These are phyloP conservation scores for Magnolia officinalis DNA, from an alignment of 164 flowering plant species.

Conservation along the genomic window DNA sequence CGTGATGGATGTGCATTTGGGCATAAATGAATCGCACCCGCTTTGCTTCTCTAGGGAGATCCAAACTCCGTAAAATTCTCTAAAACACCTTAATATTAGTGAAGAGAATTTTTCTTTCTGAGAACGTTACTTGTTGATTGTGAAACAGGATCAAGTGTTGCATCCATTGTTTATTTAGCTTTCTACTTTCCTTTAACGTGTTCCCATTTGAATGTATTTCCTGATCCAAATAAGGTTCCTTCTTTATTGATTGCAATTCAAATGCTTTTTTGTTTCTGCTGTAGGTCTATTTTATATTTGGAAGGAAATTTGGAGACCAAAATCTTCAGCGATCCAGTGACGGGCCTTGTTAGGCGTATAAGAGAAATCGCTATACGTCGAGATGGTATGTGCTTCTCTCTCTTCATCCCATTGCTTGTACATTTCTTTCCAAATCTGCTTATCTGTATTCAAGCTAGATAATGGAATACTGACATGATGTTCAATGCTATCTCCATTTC, in stretches of 20 bases:
- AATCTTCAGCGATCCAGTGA: conserved; percentile 63
- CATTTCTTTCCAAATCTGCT: background rate
- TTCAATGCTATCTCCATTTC: background rate
- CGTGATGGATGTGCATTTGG: too few relatives aligned
- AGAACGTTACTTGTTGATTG: background rate
- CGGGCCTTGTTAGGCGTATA: conserved; percentile 70
- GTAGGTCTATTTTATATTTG: conserved; percentile 62
- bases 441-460: background rate
- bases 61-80: too few relatives aligned
- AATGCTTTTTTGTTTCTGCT: background rate
- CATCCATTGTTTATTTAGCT: background rate
- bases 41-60: too few relatives aligned
- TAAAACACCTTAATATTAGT: too few relatives aligned
- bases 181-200: background rate
- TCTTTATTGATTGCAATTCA: background rate
- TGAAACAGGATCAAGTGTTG: background rate
- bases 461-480: background rate
- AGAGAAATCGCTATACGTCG: conserved; percentile 82
- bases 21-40: too few relatives aligned
- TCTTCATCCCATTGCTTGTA: background rate
- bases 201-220: background rate
- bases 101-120: too few relatives aligned
- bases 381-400: conserved; percentile 47
- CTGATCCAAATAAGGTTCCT: background rate
- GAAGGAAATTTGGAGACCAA: conserved; percentile 94